Evolutionary conservation across 2,329 filamentous ascomycete species (phyloP), one percentile per base, ranked within the genome.

Genomic region (Nemania bipapillata): DNA sequence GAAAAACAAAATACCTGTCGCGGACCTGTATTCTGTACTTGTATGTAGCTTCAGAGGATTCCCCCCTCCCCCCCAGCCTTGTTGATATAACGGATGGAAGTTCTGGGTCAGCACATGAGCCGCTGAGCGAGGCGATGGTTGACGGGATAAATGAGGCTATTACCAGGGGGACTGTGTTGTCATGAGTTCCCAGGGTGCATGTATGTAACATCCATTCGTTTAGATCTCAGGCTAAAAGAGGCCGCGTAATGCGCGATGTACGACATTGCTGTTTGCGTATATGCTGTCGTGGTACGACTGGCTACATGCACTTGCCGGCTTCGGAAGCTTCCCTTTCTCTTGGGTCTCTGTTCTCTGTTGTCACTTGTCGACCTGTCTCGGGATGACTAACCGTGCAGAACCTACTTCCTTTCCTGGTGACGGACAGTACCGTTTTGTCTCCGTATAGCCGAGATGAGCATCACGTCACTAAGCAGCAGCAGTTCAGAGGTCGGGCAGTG

Each of bases 381-480:
- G 64, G 69, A 69, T 69, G 69, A 70, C 69, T 70, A 68, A 67
- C 56, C 67, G 52, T 70, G 67, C 67, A 70, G 65, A 72, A 63
- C 42, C 63, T 70, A 67, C 70, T 68, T 70, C 65, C 65, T 65
- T 70, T 70, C 70, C 57, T 66, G 68, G 68, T 63, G 59, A 68
- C 65, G 70, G 70, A 60, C 65, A 66, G 63, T 47, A 35, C 52
- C 61, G 59, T 61, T 50, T 60, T 56, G 65, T 70, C 68, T 70
- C 70, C 70, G 65, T 72, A 68, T 70, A 70, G 70, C 70, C 68
- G 70, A 72, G 58, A 72, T 70, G 68, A 70, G 68, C 55, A 70
- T 58, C 59, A 70, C 68, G 63, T 72, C 70, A 66, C 68, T 42
- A 57, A 66, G 54, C 57, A 55, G 60, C 42, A 20, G 42, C 45